Base-by-base conservation (phyloP, 164 flowering plant genomes). In the Nelumbo lutea region DNA sequence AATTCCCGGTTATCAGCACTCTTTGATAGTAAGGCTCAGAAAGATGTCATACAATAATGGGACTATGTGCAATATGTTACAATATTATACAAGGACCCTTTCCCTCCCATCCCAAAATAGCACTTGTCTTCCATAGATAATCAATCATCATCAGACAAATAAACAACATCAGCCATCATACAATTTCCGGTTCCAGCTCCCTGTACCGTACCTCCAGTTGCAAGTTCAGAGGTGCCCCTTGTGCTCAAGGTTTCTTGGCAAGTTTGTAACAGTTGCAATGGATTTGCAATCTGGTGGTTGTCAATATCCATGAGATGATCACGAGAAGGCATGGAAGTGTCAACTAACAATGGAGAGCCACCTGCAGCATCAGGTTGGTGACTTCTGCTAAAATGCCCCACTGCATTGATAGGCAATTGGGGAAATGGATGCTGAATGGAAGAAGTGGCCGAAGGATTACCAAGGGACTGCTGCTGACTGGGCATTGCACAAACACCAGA, bases 131-230 rank as follows among this genome's bases (percentile, higher is more conserved):
- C 61, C 41, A 27, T 27, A 15, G 0, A 6, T 11, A 11, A 60
- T 82, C 78, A 82, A 48, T 87, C 91, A 72, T 87, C 90, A 72
- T 83, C 87, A 0, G 94, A 89, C 59, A 87, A 74, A 71, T 79
- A 89, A 62, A 88, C 88, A 11, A 86, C 66, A 4, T 77, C 72
- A 9, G 63, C 7, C 27, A 27, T 27, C 41, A 15, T 58, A 57
- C 48, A 72, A 9, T 75, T 13, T n/a, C 11, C 57, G 10, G 67
- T 61, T 13, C 68, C 14, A 46, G 68, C 51, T 40, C 44, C 56
- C 41, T 40, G 59, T 42, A 47, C 42, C 9, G 59, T 52, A 67
- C 75, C 63, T 2, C 46, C 62, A 9, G 42, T 4, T 27, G 70
- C 40, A 48, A 67, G 55, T 47, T 67, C 68, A 38, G 73, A 66